Evolutionary conservation across 371 early-diverging fungal genomes (phyloP).

Genomic region (Circinella umbellata): DNA sequence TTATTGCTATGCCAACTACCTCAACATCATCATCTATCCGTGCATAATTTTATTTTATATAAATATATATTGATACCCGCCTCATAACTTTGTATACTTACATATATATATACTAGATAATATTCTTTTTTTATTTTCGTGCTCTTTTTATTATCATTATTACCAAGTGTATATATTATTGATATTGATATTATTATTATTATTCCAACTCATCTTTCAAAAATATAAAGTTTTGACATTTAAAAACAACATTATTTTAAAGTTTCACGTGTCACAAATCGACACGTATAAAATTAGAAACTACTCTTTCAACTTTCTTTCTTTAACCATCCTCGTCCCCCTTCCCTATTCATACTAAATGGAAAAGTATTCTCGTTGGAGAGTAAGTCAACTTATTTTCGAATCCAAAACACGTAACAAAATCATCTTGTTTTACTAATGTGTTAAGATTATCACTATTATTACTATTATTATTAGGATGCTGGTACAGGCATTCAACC

Average conservation of each 20-base stretch:
- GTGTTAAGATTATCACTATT: no score
- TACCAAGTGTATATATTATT: background rate
- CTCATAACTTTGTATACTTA: no score
- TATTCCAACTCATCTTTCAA: no score
- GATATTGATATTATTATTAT: background rate
- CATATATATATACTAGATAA: no score
- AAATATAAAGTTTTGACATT: no score
- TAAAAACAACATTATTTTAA: no score
- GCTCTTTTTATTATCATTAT: background rate
- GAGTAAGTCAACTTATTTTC: conserved; percentile 43
- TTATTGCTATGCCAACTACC: conserved; percentile 18
- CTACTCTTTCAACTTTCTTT: background rate
- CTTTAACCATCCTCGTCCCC: background rate
- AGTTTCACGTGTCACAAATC: no score
- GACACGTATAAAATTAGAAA: no score
- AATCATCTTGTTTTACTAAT: no score
- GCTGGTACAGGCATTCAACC: conserved; percentile 90
- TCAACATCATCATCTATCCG: background rate
- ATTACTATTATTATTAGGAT: conserved; percentile 51
- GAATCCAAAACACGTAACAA: no score
- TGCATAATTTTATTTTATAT: background rate
- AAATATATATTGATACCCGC: background rate
- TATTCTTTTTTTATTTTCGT: background rate
- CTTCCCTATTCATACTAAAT: conserved; percentile 25
- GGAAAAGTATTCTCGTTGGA: conserved; percentile 75